phyloP scores from a whole-genome alignment of 129 eudicot species.

The Centaurea solstitialis region DNA sequence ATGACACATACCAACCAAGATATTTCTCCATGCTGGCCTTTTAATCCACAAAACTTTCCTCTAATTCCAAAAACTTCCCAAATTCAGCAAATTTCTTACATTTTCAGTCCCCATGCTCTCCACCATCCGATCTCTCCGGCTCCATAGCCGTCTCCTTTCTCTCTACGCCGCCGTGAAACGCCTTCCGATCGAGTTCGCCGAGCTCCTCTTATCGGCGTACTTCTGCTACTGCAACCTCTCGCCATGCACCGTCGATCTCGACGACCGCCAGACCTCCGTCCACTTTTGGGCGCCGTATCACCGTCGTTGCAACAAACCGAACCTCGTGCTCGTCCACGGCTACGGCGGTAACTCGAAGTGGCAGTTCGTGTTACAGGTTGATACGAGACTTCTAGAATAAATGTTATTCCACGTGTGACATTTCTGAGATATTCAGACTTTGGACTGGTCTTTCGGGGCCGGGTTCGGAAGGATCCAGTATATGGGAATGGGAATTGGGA shows the following conservation, averaged over 20 bases:
- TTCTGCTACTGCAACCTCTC: conserved; percentile 47
- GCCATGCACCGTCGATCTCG: conserved; percentile 52
- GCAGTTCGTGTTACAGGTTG: conserved; percentile 61
- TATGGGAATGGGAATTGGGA: too few species aligned
- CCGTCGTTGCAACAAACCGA: conserved; percentile 48
- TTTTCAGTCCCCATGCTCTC: background rate
- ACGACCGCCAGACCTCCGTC: conserved; percentile 58
- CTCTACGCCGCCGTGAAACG: conserved; percentile 29
- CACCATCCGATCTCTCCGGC: conserved; percentile 18
- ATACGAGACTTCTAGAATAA: too few species aligned
- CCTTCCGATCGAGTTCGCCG: conserved; percentile 40
- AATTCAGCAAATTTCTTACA: background rate
- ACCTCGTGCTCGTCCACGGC: conserved; percentile 67
- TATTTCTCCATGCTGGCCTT: background rate
- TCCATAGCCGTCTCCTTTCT: conserved; percentile 23
- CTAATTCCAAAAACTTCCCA: background rate
- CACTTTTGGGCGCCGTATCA: conserved; percentile 55
- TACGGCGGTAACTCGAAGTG: conserved; percentile 69
- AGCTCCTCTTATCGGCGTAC: conserved; percentile 41
- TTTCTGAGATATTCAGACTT: too few species aligned
- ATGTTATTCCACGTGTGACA: too few species aligned
- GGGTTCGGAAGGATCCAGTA: too few species aligned
- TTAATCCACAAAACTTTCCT: background rate
- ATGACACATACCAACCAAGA: background rate
- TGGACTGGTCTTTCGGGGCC: too few species aligned